Evolutionary conservation across 805 yeast species (phyloP).

Genomic region (Wickerhamiella azymoides): DNA sequence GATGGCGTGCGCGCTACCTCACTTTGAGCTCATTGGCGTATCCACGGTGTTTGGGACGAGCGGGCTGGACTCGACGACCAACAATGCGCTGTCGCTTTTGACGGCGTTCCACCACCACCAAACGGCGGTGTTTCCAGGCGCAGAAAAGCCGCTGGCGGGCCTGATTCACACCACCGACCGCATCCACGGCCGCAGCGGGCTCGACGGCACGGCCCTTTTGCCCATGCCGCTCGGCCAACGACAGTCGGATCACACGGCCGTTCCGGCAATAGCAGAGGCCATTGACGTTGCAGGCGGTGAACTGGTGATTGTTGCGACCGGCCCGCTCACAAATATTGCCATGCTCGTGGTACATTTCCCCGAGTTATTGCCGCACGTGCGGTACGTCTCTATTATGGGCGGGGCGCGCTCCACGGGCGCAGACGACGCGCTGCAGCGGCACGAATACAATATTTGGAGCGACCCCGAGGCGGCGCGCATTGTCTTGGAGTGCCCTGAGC

Average conservation of each 20-base stretch:
- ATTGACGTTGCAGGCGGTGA: slow-evolving; percentile 33
- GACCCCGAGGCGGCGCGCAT: slow-evolving; percentile 65
- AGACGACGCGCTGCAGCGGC: slow-evolving; percentile 34
- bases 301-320: slow-evolving; percentile 56
- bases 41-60: slow-evolving; percentile 68
- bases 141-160: slow-evolving; percentile 40
- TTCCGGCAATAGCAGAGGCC: slow-evolving; percentile 32
- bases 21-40: slow-evolving; percentile 48
- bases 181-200: slow-evolving; percentile 62
- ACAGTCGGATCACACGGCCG: slow-evolving; percentile 26
- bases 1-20: slow-evolving; percentile 46
- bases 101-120: slow-evolving; percentile 39
- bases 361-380: slow-evolving; percentile 34
- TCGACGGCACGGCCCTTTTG: slow-evolving; percentile 58
- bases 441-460: slow-evolving; percentile 58
- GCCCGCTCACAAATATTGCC: slow-evolving; percentile 64
- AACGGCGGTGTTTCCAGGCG: slow-evolving; percentile 57
- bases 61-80: slow-evolving; percentile 47
- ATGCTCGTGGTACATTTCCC: slow-evolving; percentile 43
- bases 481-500: slow-evolving; percentile 35
- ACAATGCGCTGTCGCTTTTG: slow-evolving; percentile 51
- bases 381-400: slow-evolving; percentile 60
- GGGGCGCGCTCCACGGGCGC: slow-evolving; percentile 40
- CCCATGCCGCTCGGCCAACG: slow-evolving; percentile 32
- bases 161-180: slow-evolving; percentile 41